Evolutionary conservation across 78 protist species (phyloP), one percentile per base, ranked within the genome.

Genomic region (slime mould (Dictyostelium discoideum)): DNA sequence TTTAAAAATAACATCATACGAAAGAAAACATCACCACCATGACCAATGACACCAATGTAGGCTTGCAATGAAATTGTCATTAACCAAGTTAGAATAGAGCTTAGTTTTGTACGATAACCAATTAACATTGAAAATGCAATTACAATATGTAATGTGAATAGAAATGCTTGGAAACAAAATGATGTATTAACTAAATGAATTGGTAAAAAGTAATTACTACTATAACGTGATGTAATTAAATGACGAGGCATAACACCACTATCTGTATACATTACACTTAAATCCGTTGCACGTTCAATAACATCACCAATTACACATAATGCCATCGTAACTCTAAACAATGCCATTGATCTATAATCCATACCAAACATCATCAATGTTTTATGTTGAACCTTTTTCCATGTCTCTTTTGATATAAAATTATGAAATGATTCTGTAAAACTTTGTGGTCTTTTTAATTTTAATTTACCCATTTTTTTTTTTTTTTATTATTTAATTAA

Each of bases 21-120:
- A 82, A 92, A 86, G 60, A 50, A 93, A 26, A 93, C 90, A 63
- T 93, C 96, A 85, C 96, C 96, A 60, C 96, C 92, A 60, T 93
- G 96, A 18, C 84, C 84, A 29, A 93, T 40, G 10, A 93, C 37
- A 42, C 85, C 86, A 40, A 50, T 40, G 39, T 87, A 86, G 0
- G 92, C 42, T 67, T 93, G 96, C 5, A 93, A 42, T 20, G 96
- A 93, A 18, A 77, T 74, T 10, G 87, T 85, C 80, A 93, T 37
- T 2, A 39, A 72, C 87, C 89, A 93, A 16, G 92, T 78, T 13
- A 93, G 60, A 82, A 57, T 67, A 3, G 96, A 46, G 11, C 29
- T 48, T 1, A 42, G 0, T 73, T 73, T 93, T 0, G 96, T 93
- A 37, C 89, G 90, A 44, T 85, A 93, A 2, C 96, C 96, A 72